A percentile compares a stretch with the other conserved stretches of the same genome.
Conservation (phyloP, 192 early-diverging fungal genomes). For the Dissophora ornata region DNA sequence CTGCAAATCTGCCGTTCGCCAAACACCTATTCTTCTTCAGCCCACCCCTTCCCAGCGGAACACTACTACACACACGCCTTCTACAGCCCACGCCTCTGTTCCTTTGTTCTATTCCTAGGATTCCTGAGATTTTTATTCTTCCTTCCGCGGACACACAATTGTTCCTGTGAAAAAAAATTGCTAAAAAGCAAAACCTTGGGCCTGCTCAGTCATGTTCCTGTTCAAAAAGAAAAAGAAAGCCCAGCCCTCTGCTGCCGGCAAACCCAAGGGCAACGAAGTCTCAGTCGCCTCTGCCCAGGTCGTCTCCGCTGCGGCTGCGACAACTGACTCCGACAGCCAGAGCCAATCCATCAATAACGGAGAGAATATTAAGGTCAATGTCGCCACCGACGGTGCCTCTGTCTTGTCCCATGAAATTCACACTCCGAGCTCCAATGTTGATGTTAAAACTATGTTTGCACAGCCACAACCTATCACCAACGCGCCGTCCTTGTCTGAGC, state of each 20-base stretch:
- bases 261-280: background rate
- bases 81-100: too few species aligned
- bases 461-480: slow-evolving; percentile 1
- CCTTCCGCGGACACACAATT: too few species aligned
- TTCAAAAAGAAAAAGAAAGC: slow-evolving; percentile 20
- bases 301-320: background rate
- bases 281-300: background rate
- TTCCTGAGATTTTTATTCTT: too few species aligned
- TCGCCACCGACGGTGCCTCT: background rate
- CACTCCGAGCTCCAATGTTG: too few species aligned
- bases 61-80: too few species aligned
- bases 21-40: too few species aligned
- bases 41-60: too few species aligned
- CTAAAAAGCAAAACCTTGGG: too few species aligned
- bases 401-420: background rate
- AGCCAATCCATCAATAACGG: background rate
- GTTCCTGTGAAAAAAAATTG: too few species aligned
- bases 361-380: slow-evolving; percentile 9
- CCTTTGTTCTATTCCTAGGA: too few species aligned
- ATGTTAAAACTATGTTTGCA: background rate
- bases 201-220: slow-evolving; percentile 6
- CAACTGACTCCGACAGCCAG: background rate
- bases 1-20: too few species aligned
- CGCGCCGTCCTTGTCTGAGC: background rate
- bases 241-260: too few species aligned